A percentile compares a stretch with the other conserved stretches of the same genome.
Evolutionary conservation across 345 rosid species (phyloP).

Genomic region (Salix caprea): DNA sequence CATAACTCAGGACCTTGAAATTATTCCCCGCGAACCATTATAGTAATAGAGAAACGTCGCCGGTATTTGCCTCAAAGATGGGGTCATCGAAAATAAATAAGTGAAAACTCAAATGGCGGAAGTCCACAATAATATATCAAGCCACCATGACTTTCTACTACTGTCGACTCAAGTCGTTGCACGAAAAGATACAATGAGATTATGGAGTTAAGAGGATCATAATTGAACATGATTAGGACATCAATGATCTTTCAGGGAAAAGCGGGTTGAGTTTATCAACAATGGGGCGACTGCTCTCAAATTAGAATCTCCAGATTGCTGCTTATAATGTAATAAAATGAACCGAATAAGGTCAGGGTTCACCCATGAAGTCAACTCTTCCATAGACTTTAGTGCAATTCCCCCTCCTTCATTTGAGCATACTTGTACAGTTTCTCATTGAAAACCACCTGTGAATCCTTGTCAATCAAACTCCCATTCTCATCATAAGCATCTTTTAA

Average conservation of each 20-base stretch:
- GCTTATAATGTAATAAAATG: too few species aligned
- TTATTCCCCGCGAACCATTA: too few species aligned
- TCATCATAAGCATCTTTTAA: constrained; percentile 60
- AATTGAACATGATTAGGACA: neutral
- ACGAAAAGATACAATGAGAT: neutral
- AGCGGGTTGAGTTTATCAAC: too few species aligned
- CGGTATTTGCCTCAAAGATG: too few species aligned
- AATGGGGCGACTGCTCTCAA: too few species aligned
- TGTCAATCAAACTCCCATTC: constrained; percentile 48
- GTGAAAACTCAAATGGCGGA: too few species aligned
- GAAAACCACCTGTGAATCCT: constrained; percentile 76
- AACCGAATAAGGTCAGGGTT: too few species aligned
- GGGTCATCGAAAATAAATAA: neutral
- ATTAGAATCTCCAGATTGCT: too few species aligned
- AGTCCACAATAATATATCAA: neutral
- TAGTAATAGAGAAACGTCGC: too few species aligned
- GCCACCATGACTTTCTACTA: neutral
- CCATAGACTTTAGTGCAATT: constrained; percentile 8
- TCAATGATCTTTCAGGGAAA: too few species aligned
- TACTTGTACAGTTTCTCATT: constrained; percentile 52
- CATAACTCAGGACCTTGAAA: too few species aligned
- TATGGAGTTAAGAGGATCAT: neutral
- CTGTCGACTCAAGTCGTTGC: neutral
- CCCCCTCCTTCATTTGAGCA: constrained; percentile 50
- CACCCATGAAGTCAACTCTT: constrained; percentile 8